Percentiles rank a stretch among this genome's conserved stretches.
phyloP scores from a whole-genome alignment of 2,329 filamentous ascomycete genomes.

The Chalara sp. region DNA sequence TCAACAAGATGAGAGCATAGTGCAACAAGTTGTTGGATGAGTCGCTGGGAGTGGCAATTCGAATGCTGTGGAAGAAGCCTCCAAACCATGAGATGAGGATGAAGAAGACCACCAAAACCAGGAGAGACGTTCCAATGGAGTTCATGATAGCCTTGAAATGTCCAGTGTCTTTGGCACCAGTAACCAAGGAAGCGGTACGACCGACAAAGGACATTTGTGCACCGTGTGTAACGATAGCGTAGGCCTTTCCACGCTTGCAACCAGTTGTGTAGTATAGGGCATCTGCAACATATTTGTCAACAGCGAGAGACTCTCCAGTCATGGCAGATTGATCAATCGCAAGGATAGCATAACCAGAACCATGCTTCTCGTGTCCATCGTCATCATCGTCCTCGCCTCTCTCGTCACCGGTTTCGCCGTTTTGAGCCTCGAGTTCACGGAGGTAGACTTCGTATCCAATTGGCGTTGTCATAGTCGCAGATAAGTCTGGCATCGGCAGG shows the following conservation, averaged over 20 bases:
- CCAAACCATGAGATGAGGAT: conserved; percentile 71
- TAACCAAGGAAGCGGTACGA: conserved; percentile 66
- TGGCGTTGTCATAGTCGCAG: conserved; percentile 61
- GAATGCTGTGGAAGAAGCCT: conserved; percentile 68
- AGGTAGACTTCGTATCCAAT: conserved; percentile 62
- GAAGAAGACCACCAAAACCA: conserved; percentile 73
- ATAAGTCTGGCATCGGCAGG: conserved; percentile 66
- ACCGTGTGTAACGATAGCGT: conserved; percentile 59
- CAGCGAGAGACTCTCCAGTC: conserved; percentile 72
- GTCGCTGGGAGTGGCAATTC: conserved; percentile 50
- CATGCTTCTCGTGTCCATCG: conserved; percentile 49
- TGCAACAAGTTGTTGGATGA: conserved; percentile 59
- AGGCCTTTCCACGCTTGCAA: conserved; percentile 75
- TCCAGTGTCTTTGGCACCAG: conserved; percentile 69
- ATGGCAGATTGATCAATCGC: conserved; percentile 75
- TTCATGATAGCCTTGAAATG: conserved; percentile 83
- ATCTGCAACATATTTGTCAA: conserved; percentile 74
- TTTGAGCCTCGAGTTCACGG: conserved; percentile 55
- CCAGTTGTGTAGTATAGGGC: conserved; percentile 72
- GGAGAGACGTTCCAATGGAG: conserved; percentile 66
- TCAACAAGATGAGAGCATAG: conserved; percentile 64
- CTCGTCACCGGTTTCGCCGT: conserved; percentile 52
- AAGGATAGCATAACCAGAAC: conserved; percentile 55
- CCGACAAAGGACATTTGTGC: conserved; percentile 71
- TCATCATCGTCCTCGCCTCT: conserved; percentile 47